Base-by-base conservation (phyloP, 2,329 filamentous ascomycete species). In the Blastomyces parvus region DNA sequence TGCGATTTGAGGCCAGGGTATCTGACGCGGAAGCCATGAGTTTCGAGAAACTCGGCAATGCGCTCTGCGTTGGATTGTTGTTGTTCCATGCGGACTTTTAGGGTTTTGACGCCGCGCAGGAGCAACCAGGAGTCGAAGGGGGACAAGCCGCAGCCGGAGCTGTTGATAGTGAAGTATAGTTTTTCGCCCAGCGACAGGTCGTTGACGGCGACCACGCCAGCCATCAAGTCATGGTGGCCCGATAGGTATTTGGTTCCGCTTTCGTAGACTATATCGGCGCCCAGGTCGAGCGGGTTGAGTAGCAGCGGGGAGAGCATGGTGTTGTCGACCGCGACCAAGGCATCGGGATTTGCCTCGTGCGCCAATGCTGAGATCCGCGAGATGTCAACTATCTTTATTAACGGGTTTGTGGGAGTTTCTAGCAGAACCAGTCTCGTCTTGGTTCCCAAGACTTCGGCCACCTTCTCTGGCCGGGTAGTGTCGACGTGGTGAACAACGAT, bases 211-310 rank as follows among this genome's bases (percentile, higher is more conserved):
- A 99, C 89, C 38, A 99, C 91, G 66, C 95, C 94, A 11, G 94
- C 94, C 94, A 99, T 99, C 73, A 99, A 88, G 74, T 99, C 95
- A 81, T 99, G 94, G 76, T 99, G 94, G 40, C 94, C 94, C 0
- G 92, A 97, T 6, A 99, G 83, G 72, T 99, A 99, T 77, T 99
- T 99, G 30, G 94, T 99, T 63, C 94, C 94, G 33, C 90, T 96
- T 79, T 99, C 94, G 77, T 99, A 99, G 63, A 96, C 91, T 69
- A 99, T 89, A 71, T 99, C 94, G 19, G 93, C 92, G 63, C 95
- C 94, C 36, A 97, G 83, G 65, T 97, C 93, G 22, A 99, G 85
- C 6, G 94, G 94, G 78, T 96, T 97, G 72, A 88, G 88, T 8
- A 99, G 86, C 81, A 97, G 88, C 13, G 94, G 94, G 1, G 92